Conservation (phyloP, 106 monocot genomes). For the Dioscorea alata region DNA sequence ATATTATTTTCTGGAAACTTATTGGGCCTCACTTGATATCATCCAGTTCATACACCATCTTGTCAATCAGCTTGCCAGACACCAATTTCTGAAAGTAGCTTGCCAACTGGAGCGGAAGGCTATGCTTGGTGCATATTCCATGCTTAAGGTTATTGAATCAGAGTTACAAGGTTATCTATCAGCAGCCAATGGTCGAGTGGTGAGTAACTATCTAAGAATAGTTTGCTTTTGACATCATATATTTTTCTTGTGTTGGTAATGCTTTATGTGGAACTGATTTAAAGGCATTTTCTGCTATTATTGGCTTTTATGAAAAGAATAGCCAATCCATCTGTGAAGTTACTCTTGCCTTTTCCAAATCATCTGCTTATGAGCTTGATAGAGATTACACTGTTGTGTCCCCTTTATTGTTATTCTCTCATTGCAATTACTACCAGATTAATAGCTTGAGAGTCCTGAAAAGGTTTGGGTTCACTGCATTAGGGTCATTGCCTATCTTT, state of each 20-base stretch:
- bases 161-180: constrained; percentile 76
- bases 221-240: not conserved
- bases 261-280: no score
- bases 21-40: not conserved
- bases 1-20: no score
- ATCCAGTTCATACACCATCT: constrained; percentile 66
- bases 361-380: no score
- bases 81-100: constrained; percentile 75
- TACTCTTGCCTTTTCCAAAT: no score
- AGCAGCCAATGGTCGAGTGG: constrained; percentile 68
- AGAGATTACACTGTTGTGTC: no score
- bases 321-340: no score
- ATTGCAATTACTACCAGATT: not conserved
- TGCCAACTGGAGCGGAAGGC: constrained; percentile 76
- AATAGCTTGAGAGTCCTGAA: no score
- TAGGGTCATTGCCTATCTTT: constrained; percentile 66
- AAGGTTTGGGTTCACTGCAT: not conserved
- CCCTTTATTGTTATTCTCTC: not conserved
- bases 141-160: constrained; percentile 77
- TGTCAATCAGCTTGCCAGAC: constrained; percentile 88
- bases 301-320: no score
- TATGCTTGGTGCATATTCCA: constrained; percentile 64
- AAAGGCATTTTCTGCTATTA: no score
- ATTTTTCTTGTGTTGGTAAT: no score
- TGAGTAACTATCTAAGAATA: constrained; percentile 19